Percentiles rank a stretch among this genome's conserved stretches.
Conservation (phyloP, 225 moss, liverwort and hornwort genomes). For the Neckera pumila region DNA sequence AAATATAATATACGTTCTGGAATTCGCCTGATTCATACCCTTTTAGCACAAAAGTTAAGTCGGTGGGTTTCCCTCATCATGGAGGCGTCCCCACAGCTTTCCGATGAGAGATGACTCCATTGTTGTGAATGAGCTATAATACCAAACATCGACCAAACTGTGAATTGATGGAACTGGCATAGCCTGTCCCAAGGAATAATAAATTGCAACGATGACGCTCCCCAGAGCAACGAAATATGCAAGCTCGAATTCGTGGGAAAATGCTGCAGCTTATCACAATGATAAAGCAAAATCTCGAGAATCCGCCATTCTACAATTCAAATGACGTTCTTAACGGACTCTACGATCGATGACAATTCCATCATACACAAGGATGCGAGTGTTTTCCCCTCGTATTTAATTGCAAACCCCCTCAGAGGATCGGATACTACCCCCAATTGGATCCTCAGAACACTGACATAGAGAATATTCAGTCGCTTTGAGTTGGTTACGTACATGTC, state of each 20-base stretch:
- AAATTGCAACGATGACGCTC: neutral
- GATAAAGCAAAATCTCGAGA: neutral
- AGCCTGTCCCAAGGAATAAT: neutral
- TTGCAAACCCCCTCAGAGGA: neutral
- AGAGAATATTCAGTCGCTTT: neutral
- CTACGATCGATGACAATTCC: neutral
- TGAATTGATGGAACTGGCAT: neutral
- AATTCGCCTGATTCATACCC: neutral
- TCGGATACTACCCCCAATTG: neutral
- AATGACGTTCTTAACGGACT: neutral
- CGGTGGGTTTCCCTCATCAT: neutral
- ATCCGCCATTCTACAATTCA: neutral
- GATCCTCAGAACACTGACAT: neutral
- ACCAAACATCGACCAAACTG: neutral
- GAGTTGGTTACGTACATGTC: neutral
- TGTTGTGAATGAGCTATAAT: neutral
- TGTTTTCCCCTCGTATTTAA: neutral
- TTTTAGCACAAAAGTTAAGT: neutral
- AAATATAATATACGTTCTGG: neutral
- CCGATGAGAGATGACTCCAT: neutral
- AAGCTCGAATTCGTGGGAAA: neutral
- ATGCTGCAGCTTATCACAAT: neutral
- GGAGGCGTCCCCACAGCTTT: neutral
- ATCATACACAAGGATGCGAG: neutral
- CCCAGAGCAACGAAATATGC: neutral